phyloP scores from a whole-genome alignment of 192 early-diverging fungal genomes.

The Spizellomyces sp. region DNA sequence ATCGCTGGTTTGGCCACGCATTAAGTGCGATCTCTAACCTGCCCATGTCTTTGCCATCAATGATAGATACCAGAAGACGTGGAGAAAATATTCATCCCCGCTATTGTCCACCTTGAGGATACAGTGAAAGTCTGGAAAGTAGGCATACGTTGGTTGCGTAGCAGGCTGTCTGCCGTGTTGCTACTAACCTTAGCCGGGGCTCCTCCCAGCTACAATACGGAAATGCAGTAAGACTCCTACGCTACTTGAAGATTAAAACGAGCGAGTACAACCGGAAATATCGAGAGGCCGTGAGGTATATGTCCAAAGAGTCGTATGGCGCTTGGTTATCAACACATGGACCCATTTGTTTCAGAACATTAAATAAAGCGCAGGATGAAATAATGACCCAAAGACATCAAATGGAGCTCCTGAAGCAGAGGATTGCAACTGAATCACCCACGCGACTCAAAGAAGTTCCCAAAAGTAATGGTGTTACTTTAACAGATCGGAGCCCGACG shows the following conservation, averaged over 20 bases:
- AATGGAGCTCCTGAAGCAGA: constrained; percentile 6
- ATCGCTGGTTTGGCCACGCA: background rate
- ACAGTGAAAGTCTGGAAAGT: constrained; percentile 28
- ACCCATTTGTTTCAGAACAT: background rate
- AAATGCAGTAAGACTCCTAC: constrained; percentile 24
- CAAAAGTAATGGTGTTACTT: background rate
- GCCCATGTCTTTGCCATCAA: background rate
- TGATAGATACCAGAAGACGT: constrained; percentile 28
- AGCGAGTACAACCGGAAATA: constrained; percentile 26
- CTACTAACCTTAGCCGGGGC: background rate
- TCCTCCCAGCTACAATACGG: constrained; percentile 23
- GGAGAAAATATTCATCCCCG: constrained; percentile 28
- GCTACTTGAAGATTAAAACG: constrained; percentile 21
- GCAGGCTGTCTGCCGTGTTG: background rate
- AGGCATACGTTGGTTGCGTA: background rate
- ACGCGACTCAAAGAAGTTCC: background rate
- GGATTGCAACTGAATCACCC: background rate
- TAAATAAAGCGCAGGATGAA: constrained; percentile 19
- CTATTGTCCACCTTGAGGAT: constrained; percentile 28
- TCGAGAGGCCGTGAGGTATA: constrained; percentile 18
- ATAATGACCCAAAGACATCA: background rate
- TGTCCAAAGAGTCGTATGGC: background rate
- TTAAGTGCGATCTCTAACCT: background rate
- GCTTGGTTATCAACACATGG: background rate
- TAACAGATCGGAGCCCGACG: background rate